Conservation (phyloP, 2,329 filamentous ascomycete species). For the Neurospora sp. region DNA sequence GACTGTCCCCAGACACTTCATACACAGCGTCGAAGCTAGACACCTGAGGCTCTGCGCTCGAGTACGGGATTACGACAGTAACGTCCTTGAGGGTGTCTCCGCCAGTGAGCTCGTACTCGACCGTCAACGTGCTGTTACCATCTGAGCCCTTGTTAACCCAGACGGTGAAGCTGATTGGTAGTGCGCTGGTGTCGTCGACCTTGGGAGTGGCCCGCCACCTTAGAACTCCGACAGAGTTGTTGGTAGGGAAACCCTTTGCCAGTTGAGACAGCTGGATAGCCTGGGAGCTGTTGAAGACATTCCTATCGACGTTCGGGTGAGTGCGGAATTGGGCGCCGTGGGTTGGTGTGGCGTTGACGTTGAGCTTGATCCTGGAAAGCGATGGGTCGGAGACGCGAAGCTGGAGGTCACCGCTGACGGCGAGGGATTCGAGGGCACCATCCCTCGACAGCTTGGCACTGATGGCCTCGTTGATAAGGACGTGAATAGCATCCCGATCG, state of each 20-base stretch:
- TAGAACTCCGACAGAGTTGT: conserved; percentile 86
- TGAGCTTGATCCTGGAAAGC: conserved; percentile 85
- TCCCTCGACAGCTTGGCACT: conserved; percentile 82
- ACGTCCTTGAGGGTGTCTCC: conserved; percentile 73
- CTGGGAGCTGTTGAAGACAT: conserved; percentile 72
- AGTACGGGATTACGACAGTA: conserved; percentile 77
- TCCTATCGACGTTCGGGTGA: conserved; percentile 92
- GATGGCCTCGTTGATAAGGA: conserved; percentile 84
- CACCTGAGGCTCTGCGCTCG: conserved; percentile 73
- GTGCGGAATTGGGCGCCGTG: conserved; percentile 87
- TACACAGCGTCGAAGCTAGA: conserved; percentile 92
- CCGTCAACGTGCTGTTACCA: conserved; percentile 76
- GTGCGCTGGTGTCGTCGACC: conserved; percentile 65
- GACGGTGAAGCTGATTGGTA: conserved; percentile 92
- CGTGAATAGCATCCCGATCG: conserved; percentile 77
- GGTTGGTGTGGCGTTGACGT: conserved; percentile 63
- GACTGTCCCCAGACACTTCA: conserved; percentile 80
- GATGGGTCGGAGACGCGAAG: conserved; percentile 81
- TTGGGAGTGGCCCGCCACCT: conserved; percentile 84
- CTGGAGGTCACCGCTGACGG: conserved; percentile 86
- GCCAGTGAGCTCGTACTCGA: conserved; percentile 90
- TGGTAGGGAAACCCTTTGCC: conserved; percentile 82
- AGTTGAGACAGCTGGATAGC: conserved; percentile 83
- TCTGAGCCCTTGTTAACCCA: conserved; percentile 88
- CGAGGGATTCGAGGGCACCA: conserved; percentile 74